Conservation (phyloP, 306 rosid genomes). For the Boehmeria nivea region DNA sequence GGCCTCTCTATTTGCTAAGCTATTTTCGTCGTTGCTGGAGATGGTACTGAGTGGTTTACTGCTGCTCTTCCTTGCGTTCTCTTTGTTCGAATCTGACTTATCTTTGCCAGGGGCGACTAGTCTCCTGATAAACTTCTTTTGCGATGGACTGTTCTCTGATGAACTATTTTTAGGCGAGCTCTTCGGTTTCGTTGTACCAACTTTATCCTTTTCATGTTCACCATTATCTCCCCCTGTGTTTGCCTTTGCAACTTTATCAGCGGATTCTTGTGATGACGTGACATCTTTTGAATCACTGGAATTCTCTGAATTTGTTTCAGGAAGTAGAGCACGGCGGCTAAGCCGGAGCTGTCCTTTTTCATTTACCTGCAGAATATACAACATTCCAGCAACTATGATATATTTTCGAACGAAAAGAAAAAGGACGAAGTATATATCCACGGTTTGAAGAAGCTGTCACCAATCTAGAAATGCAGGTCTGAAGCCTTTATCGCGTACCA, state of each 20-base stretch:
- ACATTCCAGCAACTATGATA: too few species aligned
- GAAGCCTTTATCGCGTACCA: too few species aligned
- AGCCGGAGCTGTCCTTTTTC: constrained; percentile 95
- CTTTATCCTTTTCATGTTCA: constrained; percentile 32
- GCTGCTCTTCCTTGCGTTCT: constrained; percentile 43
- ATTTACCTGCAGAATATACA: constrained; percentile 64
- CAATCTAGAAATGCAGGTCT: too few species aligned
- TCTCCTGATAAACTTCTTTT: constrained; percentile 58
- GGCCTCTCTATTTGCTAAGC: constrained; percentile 64
- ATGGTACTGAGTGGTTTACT: constrained; percentile 26
- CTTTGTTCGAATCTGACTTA: constrained; percentile 39
- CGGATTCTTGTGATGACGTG: constrained; percentile 24
- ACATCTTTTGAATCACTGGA: constrained; percentile 26
- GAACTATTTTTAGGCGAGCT: constrained; percentile 33
- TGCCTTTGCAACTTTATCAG: constrained; percentile 6
- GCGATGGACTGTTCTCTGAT: constrained; percentile 40
- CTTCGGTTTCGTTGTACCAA: constrained; percentile 27
- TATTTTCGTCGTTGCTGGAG: constrained; percentile 48
- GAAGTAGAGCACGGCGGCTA: constrained; percentile 79
- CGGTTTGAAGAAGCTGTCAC: too few species aligned
- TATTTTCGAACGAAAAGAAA: too few species aligned
- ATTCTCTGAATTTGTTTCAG: constrained; percentile 46
- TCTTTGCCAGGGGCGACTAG: constrained; percentile 41
- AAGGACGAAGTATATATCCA: too few species aligned
- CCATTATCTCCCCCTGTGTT: constrained; percentile 31